Evolutionary conservation across 495 filamentous ascomycete genomes (phyloP).

Genomic region (Penicillium cinerascens): DNA sequence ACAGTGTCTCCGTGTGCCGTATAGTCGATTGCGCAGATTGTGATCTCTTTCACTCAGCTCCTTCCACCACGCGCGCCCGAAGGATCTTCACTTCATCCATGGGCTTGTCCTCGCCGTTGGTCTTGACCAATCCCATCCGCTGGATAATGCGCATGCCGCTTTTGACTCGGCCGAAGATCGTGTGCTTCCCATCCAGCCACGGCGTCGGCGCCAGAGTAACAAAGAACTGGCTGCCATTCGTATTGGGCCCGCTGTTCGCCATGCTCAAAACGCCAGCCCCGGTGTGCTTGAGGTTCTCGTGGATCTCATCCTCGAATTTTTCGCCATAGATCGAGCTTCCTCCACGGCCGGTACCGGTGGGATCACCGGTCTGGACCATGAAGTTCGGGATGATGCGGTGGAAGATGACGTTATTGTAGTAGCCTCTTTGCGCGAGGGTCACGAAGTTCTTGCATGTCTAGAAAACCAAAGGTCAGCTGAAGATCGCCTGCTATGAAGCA

Average conservation of each 20-base stretch:
- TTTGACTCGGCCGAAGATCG: constrained; percentile 93
- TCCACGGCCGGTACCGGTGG: constrained; percentile 91
- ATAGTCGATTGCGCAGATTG: background rate
- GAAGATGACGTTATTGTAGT: constrained; percentile 83
- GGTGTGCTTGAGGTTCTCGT: constrained; percentile 75
- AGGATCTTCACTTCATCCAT: constrained; percentile 80
- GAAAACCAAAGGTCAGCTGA: constrained; percentile 19
- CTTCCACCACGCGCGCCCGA: constrained; percentile 62
- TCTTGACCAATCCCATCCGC: constrained; percentile 89
- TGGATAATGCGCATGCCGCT: constrained; percentile 77
- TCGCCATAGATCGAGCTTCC: constrained; percentile 89
- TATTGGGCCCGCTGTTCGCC: constrained; percentile 93
- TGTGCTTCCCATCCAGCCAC: constrained; percentile 97
- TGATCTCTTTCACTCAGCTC: constrained; percentile 31
- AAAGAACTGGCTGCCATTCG: constrained; percentile 87
- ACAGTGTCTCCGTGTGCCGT: background rate
- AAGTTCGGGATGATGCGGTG: constrained; percentile 95
- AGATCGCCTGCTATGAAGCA: background rate
- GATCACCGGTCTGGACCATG: constrained; percentile 96
- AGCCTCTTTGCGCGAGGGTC: constrained; percentile 72
- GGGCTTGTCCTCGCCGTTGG: constrained; percentile 74
- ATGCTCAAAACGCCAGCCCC: constrained; percentile 92
- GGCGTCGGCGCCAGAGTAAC: constrained; percentile 93
- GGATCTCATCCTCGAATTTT: constrained; percentile 93
- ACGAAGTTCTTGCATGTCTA: constrained; percentile 86